Evolutionary conservation across 768 basidiomycete genomes (phyloP).

Genomic region (Pholiota microspora): DNA sequence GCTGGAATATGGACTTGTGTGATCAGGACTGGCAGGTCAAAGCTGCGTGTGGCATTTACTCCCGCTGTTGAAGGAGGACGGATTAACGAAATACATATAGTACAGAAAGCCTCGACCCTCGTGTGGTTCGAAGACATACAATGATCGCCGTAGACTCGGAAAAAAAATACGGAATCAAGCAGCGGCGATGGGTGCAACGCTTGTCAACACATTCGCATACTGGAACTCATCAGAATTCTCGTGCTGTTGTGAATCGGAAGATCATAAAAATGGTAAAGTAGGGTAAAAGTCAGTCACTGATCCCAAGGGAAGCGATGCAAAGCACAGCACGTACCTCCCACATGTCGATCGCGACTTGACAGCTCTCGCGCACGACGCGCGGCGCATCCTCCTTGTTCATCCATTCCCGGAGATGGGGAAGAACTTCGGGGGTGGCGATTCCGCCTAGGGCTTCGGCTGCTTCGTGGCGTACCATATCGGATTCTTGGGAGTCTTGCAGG

Average conservation of each 20-base stretch:
- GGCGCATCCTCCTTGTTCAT: conserved; percentile 76
- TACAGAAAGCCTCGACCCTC: not conserved
- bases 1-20: too few relatives aligned
- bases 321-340: conserved; percentile 76
- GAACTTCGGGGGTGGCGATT: conserved; percentile 89
- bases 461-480: conserved; percentile 98
- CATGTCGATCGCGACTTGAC: conserved; percentile 96
- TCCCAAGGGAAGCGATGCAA: not conserved
- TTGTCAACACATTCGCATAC: conserved; percentile 53
- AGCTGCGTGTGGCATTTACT: too few relatives aligned
- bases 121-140: not conserved
- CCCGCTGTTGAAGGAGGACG: too few relatives aligned
- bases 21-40: too few relatives aligned
- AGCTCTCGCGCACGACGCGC: conserved; percentile 90
- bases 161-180: conserved; percentile 3
- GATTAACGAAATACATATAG: not conserved
- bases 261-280: too few relatives aligned
- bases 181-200: conserved; percentile 9
- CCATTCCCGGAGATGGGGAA: conserved; percentile 86
- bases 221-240: conserved; percentile 83
- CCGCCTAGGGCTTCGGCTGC: conserved; percentile 99
- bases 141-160: not conserved
- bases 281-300: too few relatives aligned
- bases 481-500: conserved; percentile 69
- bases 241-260: conserved; percentile 41